phyloP scores from a whole-genome alignment of 139 green algal species.

The Coelastrella sp. region DNA sequence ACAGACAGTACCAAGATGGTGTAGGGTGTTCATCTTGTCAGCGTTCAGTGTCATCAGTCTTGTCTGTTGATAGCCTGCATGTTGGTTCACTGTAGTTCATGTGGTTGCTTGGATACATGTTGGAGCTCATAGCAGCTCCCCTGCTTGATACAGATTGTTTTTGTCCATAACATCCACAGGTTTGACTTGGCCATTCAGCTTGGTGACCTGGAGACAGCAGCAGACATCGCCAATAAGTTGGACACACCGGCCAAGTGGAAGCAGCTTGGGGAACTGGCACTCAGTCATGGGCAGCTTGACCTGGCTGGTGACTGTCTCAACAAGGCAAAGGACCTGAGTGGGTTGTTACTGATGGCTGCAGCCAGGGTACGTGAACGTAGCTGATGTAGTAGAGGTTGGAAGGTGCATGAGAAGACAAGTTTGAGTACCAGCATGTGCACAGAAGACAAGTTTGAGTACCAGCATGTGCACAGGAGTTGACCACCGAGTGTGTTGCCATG shows the following conservation, averaged over 20 bases:
- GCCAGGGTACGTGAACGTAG: conserved; percentile 33
- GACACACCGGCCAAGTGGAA: conserved; percentile 92
- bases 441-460: too few species aligned
- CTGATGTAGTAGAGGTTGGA: background rate
- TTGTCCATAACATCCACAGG: too few species aligned
- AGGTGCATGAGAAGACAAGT: too few species aligned
- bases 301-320: conserved; percentile 83
- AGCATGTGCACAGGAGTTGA: too few species aligned
- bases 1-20: too few species aligned
- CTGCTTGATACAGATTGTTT: too few species aligned
- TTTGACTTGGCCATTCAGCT: conserved; percentile 84
- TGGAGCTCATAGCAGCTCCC: too few species aligned
- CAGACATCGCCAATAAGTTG: conserved; percentile 80
- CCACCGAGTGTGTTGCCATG: too few species aligned
- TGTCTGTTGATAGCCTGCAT: too few species aligned
- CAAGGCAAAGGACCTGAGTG: conserved; percentile 84
- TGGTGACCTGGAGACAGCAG: conserved; percentile 85
- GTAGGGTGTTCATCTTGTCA: background rate
- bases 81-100: too few species aligned
- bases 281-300: conserved; percentile 66
- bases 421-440: too few species aligned
- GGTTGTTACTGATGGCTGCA: conserved; percentile 90
- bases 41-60: background rate
- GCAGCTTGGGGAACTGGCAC: conserved; percentile 79
- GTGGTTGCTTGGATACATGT: too few species aligned